These are phyloP conservation scores for Blastocystis hominis DNA, from an alignment of 352 stramenopile genomes.

Conservation along the genomic window DNA sequence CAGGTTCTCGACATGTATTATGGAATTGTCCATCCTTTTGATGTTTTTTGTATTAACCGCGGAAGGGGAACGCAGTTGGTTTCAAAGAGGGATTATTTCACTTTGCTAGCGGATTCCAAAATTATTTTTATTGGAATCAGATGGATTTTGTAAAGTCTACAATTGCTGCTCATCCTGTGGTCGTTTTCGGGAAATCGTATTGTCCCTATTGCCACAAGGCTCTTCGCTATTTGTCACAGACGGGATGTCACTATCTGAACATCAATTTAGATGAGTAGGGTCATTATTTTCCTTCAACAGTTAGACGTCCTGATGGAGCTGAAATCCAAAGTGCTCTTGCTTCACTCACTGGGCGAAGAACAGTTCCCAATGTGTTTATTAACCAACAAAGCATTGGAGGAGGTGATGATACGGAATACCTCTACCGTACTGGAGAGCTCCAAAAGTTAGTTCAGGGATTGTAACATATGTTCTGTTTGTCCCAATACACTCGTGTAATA, in stretches of 20 bases:
- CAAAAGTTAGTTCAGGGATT: conserved; percentile 69
- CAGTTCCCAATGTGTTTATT: conserved; percentile 95
- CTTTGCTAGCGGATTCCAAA: not conserved
- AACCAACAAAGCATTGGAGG: conserved; percentile 84
- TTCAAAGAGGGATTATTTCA: not conserved
- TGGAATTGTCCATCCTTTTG: not conserved
- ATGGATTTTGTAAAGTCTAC: conserved; percentile 58
- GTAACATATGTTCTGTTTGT: conserved; percentile 13
- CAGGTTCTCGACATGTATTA: conserved; percentile 68
- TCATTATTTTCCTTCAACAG: not conserved
- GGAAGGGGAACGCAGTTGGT: not conserved
- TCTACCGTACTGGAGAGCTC: conserved; percentile 76
- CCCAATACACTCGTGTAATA: not conserved
- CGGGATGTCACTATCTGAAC: conserved; percentile 67
- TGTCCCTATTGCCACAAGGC: conserved; percentile 80
- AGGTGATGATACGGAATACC: conserved; percentile 79
- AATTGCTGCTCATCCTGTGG: conserved; percentile 69
- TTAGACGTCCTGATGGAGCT: conserved; percentile 68
- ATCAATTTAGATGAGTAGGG: conserved; percentile 65
- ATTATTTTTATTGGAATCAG: not conserved
- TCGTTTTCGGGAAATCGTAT: conserved; percentile 84
- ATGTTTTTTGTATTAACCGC: not conserved
- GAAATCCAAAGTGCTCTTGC: conserved; percentile 81
- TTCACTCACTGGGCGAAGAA: conserved; percentile 80
- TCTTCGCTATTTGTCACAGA: conserved; percentile 71